These are phyloP conservation scores for Daldinia bambusicola DNA, from an alignment of 495 filamentous ascomycete genomes.

Conservation along the genomic window DNA sequence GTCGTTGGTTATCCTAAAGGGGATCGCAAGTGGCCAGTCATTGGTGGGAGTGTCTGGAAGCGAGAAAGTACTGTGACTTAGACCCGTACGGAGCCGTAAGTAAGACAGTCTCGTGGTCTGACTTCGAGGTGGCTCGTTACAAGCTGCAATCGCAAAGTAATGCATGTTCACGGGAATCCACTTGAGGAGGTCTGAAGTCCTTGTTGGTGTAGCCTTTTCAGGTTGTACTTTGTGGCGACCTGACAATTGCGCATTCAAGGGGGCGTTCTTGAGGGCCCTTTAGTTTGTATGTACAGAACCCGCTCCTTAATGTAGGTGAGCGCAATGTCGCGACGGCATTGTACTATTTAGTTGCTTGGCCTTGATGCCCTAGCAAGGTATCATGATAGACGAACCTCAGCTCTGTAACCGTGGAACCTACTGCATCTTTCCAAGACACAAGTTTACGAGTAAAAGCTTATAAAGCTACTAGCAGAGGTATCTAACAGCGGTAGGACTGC, in stretches of 20 bases:
- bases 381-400: constrained; percentile 23
- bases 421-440: constrained; percentile 18
- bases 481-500: constrained; percentile 7
- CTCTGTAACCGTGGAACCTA: constrained; percentile 29
- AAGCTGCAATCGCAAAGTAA: constrained; percentile 33
- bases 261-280: constrained; percentile 12
- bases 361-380: constrained; percentile 7
- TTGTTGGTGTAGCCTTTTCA: constrained; percentile 28
- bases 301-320: constrained; percentile 17
- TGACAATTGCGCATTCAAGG: constrained; percentile 24
- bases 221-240: constrained; percentile 33
- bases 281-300: constrained; percentile 18
- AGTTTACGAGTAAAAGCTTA: constrained; percentile 8
- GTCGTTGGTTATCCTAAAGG: constrained; percentile 43
- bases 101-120: constrained; percentile 40
- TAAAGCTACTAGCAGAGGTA: constrained; percentile 1
- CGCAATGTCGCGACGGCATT: constrained; percentile 32
- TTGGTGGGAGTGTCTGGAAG: constrained; percentile 43
- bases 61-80: constrained; percentile 43
- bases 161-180: constrained; percentile 39
- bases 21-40: constrained; percentile 34
- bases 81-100: constrained; percentile 23
- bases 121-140: constrained; percentile 35
- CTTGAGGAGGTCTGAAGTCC: constrained; percentile 28
- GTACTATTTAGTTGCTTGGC: constrained; percentile 23